These are phyloP conservation scores for Hypoxylon crocopeplum DNA, from an alignment of 495 filamentous ascomycete species.

Conservation along the genomic window DNA sequence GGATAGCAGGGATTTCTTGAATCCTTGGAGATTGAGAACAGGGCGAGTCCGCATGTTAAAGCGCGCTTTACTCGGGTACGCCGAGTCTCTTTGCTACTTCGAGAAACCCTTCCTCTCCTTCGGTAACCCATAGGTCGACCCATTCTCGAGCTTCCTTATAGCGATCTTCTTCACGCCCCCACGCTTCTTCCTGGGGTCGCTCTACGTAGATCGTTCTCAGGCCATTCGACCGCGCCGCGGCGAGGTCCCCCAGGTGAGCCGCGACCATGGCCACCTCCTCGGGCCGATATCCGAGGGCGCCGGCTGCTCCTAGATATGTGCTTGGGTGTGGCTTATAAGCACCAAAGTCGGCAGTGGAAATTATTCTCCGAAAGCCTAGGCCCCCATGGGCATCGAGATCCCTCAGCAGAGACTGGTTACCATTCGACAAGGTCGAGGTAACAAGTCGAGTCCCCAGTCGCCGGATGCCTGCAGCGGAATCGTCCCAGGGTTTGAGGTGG, in stretches of 20 bases:
- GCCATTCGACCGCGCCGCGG: slow-evolving; percentile 68
- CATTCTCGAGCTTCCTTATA: slow-evolving; percentile 62
- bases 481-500: slow-evolving; percentile 70
- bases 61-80: slow-evolving; percentile 26
- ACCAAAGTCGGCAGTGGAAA: slow-evolving; percentile 72
- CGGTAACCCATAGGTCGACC: slow-evolving; percentile 68
- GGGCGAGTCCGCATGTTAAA: slow-evolving; percentile 1
- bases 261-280: slow-evolving; percentile 79
- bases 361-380: slow-evolving; percentile 67
- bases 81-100: slow-evolving; percentile 60
- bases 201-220: slow-evolving; percentile 80
- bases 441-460: slow-evolving; percentile 61
- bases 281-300: slow-evolving; percentile 61
- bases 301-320: slow-evolving; percentile 72
- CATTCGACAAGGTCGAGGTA: slow-evolving; percentile 76
- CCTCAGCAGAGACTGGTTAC: slow-evolving; percentile 69
- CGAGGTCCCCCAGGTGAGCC: slow-evolving; percentile 72
- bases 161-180: slow-evolving; percentile 56
- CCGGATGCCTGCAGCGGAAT: slow-evolving; percentile 63
- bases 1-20: neutral
- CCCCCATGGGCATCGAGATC: slow-evolving; percentile 64
- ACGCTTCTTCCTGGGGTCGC: slow-evolving; percentile 68
- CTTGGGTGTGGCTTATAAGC: slow-evolving; percentile 77
- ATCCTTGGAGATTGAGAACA: neutral
- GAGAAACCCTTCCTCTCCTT: slow-evolving; percentile 59